phyloP scores from a whole-genome alignment of 2,329 filamentous ascomycete genomes.

The Thielaviopsis punctulata region DNA sequence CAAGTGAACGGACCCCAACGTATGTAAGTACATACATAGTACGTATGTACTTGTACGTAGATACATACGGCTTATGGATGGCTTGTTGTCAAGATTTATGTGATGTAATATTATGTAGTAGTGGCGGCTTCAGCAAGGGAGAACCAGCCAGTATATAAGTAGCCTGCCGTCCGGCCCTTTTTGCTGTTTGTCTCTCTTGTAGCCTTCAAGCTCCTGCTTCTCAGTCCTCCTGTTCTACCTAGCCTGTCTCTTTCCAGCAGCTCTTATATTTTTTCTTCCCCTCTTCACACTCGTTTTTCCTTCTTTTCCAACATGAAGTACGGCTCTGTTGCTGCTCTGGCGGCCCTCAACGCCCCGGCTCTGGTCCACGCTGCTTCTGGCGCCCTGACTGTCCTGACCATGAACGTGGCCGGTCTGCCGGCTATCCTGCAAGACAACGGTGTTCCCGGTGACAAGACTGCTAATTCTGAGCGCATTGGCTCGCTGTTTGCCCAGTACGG shows the following conservation, averaged over 20 bases:
- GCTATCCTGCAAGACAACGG: slow-evolving; percentile 39
- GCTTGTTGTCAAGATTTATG: too few species aligned
- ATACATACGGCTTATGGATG: too few species aligned
- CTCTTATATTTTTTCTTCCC: neutral
- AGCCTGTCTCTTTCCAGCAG: neutral
- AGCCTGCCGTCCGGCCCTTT: neutral
- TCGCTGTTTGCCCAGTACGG: slow-evolving; percentile 35
- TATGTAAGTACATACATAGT: too few species aligned
- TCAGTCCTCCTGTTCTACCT: neutral
- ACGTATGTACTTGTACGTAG: too few species aligned
- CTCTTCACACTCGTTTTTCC: neutral
- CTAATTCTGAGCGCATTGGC: slow-evolving; percentile 40
- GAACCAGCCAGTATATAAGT: neutral
- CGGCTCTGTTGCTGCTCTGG: slow-evolving; percentile 3
- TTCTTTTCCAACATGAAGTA: slow-evolving; percentile 8
- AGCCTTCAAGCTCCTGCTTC: neutral
- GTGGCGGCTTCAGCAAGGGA: neutral
- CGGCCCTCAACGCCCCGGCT: slow-evolving; percentile 6
- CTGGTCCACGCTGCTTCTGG: slow-evolving; percentile 14
- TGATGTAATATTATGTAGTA: too few species aligned
- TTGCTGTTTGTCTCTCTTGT: neutral
- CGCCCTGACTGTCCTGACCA: slow-evolving; percentile 34
- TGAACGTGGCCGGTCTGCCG: slow-evolving; percentile 45
- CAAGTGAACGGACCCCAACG: neutral
- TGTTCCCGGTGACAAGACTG: slow-evolving; percentile 42